phyloP scores from a whole-genome alignment of 2,329 filamentous ascomycete genomes.

The Fusarium irregulare region DNA sequence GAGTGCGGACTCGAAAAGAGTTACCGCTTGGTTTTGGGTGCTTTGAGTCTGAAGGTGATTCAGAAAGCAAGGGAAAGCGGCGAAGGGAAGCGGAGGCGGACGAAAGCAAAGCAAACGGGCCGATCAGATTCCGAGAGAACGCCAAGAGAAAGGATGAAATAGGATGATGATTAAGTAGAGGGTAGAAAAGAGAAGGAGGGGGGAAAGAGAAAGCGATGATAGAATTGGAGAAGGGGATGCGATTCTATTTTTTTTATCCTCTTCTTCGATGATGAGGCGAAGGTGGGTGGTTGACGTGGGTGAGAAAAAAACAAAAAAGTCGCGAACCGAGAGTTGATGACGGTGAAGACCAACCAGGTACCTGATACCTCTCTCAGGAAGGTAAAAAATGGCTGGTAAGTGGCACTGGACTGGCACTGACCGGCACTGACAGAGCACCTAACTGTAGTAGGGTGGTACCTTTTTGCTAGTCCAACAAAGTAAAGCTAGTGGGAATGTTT shows the following conservation, averaged over 20 bases:
- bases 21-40: constrained; percentile 25
- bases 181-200: not conserved
- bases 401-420: constrained; percentile 16
- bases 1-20: constrained; percentile 42
- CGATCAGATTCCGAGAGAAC: constrained; percentile 41
- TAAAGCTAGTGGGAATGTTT: constrained; percentile 5
- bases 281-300: constrained; percentile 1
- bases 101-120: constrained; percentile 41
- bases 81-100: constrained; percentile 42
- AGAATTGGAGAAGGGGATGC: constrained; percentile 4
- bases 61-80: constrained; percentile 22
- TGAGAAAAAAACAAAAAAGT: constrained; percentile 12
- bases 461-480: not conserved
- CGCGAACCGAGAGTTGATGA: constrained; percentile 31
- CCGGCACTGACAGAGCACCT: constrained; percentile 8
- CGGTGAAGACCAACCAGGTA: constrained; percentile 15
- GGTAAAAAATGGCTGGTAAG: constrained; percentile 13
- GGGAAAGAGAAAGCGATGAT: constrained; percentile 9
- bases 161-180: constrained; percentile 5
- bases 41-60: constrained; percentile 20
- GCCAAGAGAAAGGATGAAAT: constrained; percentile 31
- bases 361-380: not conserved
- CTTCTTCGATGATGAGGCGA: constrained; percentile 28
- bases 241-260: constrained; percentile 23
- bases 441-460: not conserved